Evolutionary conservation across 148 eudicot genomes (phyloP).

Genomic region (Euryodendron excelsum): DNA sequence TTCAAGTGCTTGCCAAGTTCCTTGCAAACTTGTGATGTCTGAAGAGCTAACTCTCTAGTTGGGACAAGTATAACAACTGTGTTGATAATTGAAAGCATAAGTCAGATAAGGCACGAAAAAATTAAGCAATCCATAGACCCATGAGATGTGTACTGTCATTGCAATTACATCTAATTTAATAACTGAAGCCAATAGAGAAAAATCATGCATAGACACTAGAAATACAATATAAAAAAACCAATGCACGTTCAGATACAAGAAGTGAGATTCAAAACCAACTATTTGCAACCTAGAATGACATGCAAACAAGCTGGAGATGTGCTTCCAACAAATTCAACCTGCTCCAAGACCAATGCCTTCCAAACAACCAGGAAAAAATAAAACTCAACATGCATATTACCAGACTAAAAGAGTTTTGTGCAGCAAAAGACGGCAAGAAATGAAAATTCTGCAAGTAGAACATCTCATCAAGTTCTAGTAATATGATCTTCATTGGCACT

Average conservation of each 20-base stretch:
- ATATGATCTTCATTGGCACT: too few relatives aligned
- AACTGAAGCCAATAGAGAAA: background rate
- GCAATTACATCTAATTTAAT: background rate
- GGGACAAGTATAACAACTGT: conserved; percentile 90
- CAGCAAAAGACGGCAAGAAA: too few relatives aligned
- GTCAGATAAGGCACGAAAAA: background rate
- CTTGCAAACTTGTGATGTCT: conserved; percentile 88
- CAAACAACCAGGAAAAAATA: background rate
- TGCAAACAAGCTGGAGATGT: background rate
- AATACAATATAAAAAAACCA: background rate
- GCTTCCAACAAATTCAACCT: background rate
- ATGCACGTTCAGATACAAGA: background rate
- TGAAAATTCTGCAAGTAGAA: too few relatives aligned
- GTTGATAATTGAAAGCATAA: background rate
- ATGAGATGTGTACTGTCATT: background rate
- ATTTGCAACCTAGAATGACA: background rate
- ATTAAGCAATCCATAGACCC: background rate
- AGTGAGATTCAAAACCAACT: background rate
- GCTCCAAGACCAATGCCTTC: background rate
- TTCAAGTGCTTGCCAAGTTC: conserved; percentile 78
- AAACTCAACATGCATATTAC: background rate
- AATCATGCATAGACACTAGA: background rate
- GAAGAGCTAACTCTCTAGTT: conserved; percentile 84
- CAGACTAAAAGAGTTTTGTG: too few relatives aligned
- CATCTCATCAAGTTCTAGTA: too few relatives aligned